phyloP scores from a whole-genome alignment of 31 red algal genomes.

The Odonthalia washingtoniensis region DNA sequence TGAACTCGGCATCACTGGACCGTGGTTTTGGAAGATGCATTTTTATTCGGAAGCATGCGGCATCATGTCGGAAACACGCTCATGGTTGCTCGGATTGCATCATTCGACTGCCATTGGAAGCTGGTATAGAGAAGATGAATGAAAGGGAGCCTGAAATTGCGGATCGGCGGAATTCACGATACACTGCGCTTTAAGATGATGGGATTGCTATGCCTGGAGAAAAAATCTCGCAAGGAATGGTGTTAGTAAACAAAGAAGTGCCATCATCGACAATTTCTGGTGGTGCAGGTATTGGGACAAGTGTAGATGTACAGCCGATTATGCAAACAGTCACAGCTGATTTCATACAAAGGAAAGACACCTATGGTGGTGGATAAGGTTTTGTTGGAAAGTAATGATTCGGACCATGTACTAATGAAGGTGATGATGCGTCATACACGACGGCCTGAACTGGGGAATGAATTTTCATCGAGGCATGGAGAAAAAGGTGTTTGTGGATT shows the following conservation, averaged over 20 bases:
- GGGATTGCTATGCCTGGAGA: slow-evolving; percentile 85
- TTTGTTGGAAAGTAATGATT: slow-evolving; percentile 73
- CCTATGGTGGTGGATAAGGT: slow-evolving; percentile 82
- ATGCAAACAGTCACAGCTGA: slow-evolving; percentile 48
- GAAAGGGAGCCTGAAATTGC: slow-evolving; percentile 10
- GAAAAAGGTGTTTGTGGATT: slow-evolving; percentile 98
- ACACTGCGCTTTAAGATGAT: slow-evolving; percentile 74
- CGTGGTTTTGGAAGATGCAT: slow-evolving; percentile 95
- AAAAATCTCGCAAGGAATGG: slow-evolving; percentile 68
- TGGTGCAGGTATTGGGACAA: slow-evolving; percentile 33
- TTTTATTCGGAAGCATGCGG: slow-evolving; percentile 85
- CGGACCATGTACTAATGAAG: slow-evolving; percentile 79
- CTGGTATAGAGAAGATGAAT: not conserved
- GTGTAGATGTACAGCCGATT: slow-evolving; percentile 21
- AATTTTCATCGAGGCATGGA: slow-evolving; percentile 98
- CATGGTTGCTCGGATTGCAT: slow-evolving; percentile 85
- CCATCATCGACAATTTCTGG: slow-evolving; percentile 46
- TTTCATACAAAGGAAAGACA: slow-evolving; percentile 64
- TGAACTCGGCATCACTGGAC: slow-evolving; percentile 92
- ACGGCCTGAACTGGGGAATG: slow-evolving; percentile 90
- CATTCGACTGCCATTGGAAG: slow-evolving; percentile 62
- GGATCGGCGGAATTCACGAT: slow-evolving; percentile 42
- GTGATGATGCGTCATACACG: slow-evolving; percentile 92
- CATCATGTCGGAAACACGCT: slow-evolving; percentile 71
- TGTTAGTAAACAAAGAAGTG: slow-evolving; percentile 94